phyloP scores from a whole-genome alignment of 2,329 filamentous ascomycete genomes.

The Microcyclospora pomicola region DNA sequence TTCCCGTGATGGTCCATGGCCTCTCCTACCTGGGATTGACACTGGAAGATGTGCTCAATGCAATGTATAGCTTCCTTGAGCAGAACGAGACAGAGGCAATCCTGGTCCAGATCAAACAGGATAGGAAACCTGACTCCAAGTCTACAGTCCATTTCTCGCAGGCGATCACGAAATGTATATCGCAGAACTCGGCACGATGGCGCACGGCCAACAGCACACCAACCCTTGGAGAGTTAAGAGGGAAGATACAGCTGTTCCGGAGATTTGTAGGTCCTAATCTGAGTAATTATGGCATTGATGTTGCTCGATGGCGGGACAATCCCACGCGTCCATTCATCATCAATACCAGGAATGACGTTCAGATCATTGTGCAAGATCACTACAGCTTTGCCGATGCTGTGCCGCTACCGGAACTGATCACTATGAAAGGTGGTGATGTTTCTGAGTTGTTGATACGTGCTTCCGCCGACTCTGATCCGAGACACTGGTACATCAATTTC shows the following conservation, averaged over 20 bases:
- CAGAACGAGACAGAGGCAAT: constrained; percentile 19
- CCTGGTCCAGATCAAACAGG: constrained; percentile 24
- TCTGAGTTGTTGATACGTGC: constrained; percentile 26
- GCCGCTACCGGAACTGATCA: constrained; percentile 26
- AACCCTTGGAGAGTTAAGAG: constrained; percentile 19
- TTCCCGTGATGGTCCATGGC: constrained; percentile 25
- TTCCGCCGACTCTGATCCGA: constrained; percentile 10
- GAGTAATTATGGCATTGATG: constrained; percentile 20
- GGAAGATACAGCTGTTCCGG: constrained; percentile 25
- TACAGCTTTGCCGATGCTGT: constrained; percentile 30
- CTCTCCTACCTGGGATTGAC: constrained; percentile 17
- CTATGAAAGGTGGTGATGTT: constrained; percentile 28
- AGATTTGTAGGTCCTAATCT: constrained; percentile 15
- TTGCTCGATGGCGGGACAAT: constrained; percentile 23
- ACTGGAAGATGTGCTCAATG: constrained; percentile 15
- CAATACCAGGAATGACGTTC: constrained; percentile 23
- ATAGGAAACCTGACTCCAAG: constrained; percentile 16
- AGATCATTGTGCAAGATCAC: constrained; percentile 35
- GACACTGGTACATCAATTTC: constrained; percentile 32
- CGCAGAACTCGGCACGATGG: constrained; percentile 16
- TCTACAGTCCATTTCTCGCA: constrained; percentile 25
- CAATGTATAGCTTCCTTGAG: constrained; percentile 19
- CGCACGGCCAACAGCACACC: constrained; percentile 23
- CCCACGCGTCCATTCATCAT: constrained; percentile 24
- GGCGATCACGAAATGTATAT: constrained; percentile 21